These are phyloP conservation scores for Thymus quinquecostatus DNA, from an alignment of 257 asterid genomes.

Conservation along the genomic window DNA sequence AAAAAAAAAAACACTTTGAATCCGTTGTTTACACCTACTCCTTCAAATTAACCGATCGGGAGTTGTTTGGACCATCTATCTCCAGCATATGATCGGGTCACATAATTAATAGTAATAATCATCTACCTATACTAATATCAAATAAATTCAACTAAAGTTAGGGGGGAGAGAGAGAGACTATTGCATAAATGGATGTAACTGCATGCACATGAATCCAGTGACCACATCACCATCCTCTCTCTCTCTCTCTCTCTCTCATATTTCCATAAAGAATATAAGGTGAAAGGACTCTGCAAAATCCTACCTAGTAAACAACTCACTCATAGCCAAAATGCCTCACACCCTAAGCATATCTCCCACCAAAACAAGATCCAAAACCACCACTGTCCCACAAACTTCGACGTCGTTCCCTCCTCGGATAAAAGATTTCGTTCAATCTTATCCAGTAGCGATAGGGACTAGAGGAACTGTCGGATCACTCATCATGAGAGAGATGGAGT, in stretches of 20 bases:
- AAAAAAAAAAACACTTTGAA: neutral
- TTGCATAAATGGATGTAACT: constrained; percentile 40
- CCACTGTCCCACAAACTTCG: constrained; percentile 35
- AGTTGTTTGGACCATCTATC: constrained; percentile 28
- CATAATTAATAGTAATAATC: constrained; percentile 20
- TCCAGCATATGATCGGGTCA: constrained; percentile 15
- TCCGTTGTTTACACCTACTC: constrained; percentile 20
- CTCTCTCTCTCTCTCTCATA: constrained; percentile 14
- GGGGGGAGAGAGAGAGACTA: constrained; percentile 20
- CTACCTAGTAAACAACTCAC: constrained; percentile 13
- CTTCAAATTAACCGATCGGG: constrained; percentile 21
- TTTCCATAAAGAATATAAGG: constrained; percentile 34
- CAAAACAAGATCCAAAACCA: constrained; percentile 37
- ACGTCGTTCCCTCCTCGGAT: constrained; percentile 31
- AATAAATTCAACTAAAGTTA: constrained; percentile 38
- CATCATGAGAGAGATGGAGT: constrained; percentile 50
- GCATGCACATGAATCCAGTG: constrained; percentile 62
- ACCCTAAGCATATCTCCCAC: constrained; percentile 42
- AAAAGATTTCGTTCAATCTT: constrained; percentile 32
- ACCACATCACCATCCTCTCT: constrained; percentile 39
- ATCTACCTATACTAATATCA: constrained; percentile 29
- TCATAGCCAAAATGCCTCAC: constrained; percentile 29
- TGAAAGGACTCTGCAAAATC: constrained; percentile 12
- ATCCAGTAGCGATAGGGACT: constrained; percentile 53
- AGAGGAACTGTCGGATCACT: constrained; percentile 57